Evolutionary conservation across 768 basidiomycete species (phyloP).

Genomic region (Tylopilus balloui): DNA sequence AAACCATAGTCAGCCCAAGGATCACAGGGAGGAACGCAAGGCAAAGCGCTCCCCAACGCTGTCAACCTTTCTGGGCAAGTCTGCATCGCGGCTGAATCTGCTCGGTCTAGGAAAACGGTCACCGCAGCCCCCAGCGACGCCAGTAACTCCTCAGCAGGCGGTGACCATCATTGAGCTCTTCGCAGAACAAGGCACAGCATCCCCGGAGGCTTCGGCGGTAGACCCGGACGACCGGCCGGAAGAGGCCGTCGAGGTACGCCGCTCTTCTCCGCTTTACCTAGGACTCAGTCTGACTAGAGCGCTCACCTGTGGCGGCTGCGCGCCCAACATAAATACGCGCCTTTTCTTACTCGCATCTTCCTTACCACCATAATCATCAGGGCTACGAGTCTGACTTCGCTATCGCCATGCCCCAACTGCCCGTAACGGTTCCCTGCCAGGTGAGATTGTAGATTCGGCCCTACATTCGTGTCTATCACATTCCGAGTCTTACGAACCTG

Average conservation of each 20-base stretch:
- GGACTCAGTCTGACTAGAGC: constrained; percentile 8
- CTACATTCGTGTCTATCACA: neutral
- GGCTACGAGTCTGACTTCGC: constrained; percentile 7
- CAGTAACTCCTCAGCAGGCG: constrained; percentile 21
- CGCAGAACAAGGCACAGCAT: constrained; percentile 19
- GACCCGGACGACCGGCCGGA: constrained; percentile 29
- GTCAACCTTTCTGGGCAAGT: constrained; percentile 23
- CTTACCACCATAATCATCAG: constrained; percentile 13
- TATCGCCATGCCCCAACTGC: constrained; percentile 28
- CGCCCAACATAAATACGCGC: constrained; percentile 13
- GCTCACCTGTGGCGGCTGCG: constrained; percentile 12
- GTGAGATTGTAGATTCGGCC: constrained; percentile 22
- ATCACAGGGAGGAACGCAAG: constrained; percentile 20
- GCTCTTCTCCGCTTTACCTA: neutral
- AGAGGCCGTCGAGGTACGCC: constrained; percentile 16
- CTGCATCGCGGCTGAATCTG: constrained; percentile 27
- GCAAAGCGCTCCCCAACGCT: constrained; percentile 24
- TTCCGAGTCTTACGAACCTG: neutral
- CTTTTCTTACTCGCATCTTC: constrained; percentile 5
- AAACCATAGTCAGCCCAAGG: constrained; percentile 25
- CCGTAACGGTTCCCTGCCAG: constrained; percentile 45
- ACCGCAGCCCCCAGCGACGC: constrained; percentile 28
- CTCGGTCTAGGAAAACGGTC: constrained; percentile 27
- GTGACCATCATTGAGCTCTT: constrained; percentile 5
- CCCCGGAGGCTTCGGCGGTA: constrained; percentile 19